Conservation (phyloP, 2,329 filamentous ascomycete species). For the Colletotrichum horii region DNA sequence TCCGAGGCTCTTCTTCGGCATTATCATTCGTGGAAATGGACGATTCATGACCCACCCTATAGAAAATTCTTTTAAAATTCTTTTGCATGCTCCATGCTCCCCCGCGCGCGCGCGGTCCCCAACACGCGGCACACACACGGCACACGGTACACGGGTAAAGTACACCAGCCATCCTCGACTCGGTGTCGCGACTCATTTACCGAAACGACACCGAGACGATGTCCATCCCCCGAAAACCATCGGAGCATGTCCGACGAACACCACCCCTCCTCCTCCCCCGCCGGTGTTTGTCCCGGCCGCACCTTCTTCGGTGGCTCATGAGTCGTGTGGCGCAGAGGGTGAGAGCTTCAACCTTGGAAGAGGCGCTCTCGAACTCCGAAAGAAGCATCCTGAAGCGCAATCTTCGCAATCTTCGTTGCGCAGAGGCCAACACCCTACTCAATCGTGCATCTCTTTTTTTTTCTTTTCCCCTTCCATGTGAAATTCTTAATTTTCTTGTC, state of each 20-base stretch:
- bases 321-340: background rate
- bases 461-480: background rate
- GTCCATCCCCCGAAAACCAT: background rate
- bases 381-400: constrained; percentile 6
- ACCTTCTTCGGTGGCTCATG: background rate
- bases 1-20: constrained; percentile 6
- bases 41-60: background rate
- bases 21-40: background rate
- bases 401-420: background rate
- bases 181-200: background rate
- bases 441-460: background rate
- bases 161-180: background rate
- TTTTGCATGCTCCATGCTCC: background rate
- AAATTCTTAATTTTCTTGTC: background rate
- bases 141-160: background rate
- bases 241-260: background rate
- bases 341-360: background rate
- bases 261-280: background rate
- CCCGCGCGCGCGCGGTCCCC: background rate
- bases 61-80: background rate
- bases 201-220: constrained; percentile 7
- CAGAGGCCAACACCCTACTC: background rate
- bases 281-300: background rate
- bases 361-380: background rate
- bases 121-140: background rate